A percentile compares a stretch with the other conserved stretches of the same genome.
Conservation (phyloP, 2,329 filamentous ascomycete species). For the Diaporthe ampelina region DNA sequence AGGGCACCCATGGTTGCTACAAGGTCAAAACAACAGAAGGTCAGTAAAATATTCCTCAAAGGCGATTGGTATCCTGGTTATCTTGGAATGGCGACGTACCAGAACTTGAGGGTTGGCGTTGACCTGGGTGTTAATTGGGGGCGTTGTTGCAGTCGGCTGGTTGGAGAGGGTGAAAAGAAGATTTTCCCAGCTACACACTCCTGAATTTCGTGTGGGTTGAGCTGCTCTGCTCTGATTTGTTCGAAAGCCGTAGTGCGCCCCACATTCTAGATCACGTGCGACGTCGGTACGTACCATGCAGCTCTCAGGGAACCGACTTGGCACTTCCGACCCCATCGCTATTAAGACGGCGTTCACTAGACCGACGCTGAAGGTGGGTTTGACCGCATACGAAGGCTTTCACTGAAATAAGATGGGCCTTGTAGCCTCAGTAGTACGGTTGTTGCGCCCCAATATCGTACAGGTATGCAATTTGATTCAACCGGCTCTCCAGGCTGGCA, state of each 20-base stretch:
- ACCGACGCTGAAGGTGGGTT: not conserved
- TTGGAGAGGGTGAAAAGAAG: slow-evolving; percentile 25
- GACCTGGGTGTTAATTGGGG: slow-evolving; percentile 37
- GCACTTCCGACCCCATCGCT: not conserved
- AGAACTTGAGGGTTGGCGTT: slow-evolving; percentile 37
- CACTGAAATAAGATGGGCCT: not conserved
- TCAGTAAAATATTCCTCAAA: slow-evolving; percentile 37
- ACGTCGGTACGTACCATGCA: not conserved
- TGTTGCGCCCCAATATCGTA: no score
- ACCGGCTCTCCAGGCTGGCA: not conserved
- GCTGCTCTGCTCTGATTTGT: slow-evolving; percentile 27
- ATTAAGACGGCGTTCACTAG: no score
- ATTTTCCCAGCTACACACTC: slow-evolving; percentile 31
- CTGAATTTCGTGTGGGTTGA: slow-evolving; percentile 39
- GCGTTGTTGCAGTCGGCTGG: slow-evolving; percentile 16
- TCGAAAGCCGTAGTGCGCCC: not conserved
- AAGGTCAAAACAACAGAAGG: slow-evolving; percentile 44
- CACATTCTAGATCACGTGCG: slow-evolving; percentile 3
- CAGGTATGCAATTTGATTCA: not conserved
- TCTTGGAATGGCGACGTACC: slow-evolving; percentile 35
- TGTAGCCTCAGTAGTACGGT: not conserved
- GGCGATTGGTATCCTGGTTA: slow-evolving; percentile 1
- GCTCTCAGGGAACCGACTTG: not conserved
- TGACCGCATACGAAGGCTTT: no score
- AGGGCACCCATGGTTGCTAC: slow-evolving; percentile 95